A percentile compares a stretch with the other conserved stretches of the same genome.
Evolutionary conservation across 2,329 filamentous ascomycete species (phyloP).

Genomic region (Cercospora nicotianae): DNA sequence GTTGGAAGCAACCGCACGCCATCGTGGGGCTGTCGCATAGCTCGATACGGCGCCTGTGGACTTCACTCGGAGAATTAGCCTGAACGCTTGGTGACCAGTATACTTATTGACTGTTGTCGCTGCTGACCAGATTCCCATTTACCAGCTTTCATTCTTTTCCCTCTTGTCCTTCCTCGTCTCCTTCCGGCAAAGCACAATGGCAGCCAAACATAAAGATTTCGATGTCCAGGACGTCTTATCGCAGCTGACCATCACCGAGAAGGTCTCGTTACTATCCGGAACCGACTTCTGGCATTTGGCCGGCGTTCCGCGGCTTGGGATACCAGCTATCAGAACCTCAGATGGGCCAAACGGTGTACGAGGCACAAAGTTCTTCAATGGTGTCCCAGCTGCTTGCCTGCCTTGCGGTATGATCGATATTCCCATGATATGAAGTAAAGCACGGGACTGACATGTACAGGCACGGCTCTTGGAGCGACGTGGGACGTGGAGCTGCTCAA

Average conservation of each 20-base stretch:
- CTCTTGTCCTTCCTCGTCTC: not conserved
- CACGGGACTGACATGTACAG: slow-evolving; percentile 12
- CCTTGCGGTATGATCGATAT: slow-evolving; percentile 59
- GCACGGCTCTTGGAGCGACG: slow-evolving; percentile 71
- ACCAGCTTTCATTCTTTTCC: not conserved
- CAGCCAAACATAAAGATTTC: slow-evolving; percentile 29
- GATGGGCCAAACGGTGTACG: slow-evolving; percentile 71
- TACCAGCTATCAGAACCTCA: slow-evolving; percentile 64
- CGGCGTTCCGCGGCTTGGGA: slow-evolving; percentile 58
- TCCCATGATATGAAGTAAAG: not conserved
- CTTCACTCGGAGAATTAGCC: slow-evolving; percentile 1
- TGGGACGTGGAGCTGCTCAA: slow-evolving; percentile 73
- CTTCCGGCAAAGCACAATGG: slow-evolving; percentile 1
- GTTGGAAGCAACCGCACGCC: slow-evolving; percentile 2
- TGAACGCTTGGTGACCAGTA: not conserved
- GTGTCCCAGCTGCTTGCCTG: slow-evolving; percentile 66
- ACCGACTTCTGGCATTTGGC: slow-evolving; percentile 70
- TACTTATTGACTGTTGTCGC: not conserved
- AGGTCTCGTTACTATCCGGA: slow-evolving; percentile 37
- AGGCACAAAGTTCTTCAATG: slow-evolving; percentile 68
- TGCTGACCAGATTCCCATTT: not conserved
- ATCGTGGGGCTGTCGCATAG: not conserved
- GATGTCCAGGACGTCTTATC: slow-evolving; percentile 36
- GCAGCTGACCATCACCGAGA: slow-evolving; percentile 35
- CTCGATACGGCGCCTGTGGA: not conserved